phyloP scores from a whole-genome alignment of 2,329 filamentous ascomycete species.

The Orbilia oligospora region DNA sequence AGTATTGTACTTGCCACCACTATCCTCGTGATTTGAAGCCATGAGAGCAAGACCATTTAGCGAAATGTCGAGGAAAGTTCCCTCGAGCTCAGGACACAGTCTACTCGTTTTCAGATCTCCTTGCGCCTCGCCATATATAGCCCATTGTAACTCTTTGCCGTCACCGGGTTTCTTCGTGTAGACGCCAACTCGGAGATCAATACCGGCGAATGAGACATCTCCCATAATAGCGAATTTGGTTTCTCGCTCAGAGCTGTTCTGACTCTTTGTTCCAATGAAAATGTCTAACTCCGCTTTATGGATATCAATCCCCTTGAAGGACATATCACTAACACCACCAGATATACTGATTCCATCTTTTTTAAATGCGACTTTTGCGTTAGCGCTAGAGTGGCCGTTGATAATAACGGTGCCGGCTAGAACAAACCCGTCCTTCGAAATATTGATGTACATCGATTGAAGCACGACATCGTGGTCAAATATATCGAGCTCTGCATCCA shows the following conservation, averaged over 20 bases:
- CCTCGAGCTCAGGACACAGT: background rate
- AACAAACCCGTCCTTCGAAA: background rate
- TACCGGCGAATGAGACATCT: background rate
- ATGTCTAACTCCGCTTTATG: background rate
- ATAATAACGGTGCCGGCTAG: background rate
- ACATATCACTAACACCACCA: too few species aligned
- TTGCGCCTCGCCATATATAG: background rate
- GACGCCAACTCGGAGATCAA: background rate
- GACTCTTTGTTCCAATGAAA: background rate
- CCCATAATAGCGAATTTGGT: background rate
- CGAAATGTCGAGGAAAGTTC: background rate
- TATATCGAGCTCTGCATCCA: background rate
- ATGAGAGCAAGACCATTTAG: background rate
- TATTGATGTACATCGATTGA: background rate
- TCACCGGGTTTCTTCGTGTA: background rate
- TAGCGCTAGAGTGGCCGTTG: background rate
- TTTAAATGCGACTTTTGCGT: too few species aligned
- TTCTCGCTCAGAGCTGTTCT: background rate
- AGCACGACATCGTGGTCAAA: background rate
- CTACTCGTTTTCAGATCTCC: background rate
- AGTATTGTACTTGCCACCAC: background rate
- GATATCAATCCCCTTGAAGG: too few species aligned
- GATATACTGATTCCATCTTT: too few species aligned
- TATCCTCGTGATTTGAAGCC: background rate
- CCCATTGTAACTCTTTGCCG: background rate